Evolutionary conservation across 2,329 filamentous ascomycete genomes (phyloP).

Genomic region (Furcasterigmium sp.): DNA sequence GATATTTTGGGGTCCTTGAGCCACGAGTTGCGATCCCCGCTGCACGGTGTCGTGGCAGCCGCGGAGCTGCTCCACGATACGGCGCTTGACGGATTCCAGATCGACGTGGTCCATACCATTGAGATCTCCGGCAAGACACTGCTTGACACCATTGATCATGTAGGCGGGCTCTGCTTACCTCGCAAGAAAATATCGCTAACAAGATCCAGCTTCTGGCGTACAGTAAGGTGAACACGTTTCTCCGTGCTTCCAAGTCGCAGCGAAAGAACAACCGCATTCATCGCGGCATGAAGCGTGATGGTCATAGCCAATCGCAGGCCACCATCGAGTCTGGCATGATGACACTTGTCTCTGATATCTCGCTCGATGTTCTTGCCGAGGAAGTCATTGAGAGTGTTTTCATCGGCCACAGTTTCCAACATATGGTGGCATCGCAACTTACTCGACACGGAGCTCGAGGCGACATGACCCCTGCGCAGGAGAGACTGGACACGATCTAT

Average conservation of each 20-base stretch:
- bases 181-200: no score
- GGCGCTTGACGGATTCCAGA: constrained; percentile 31
- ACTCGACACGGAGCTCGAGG: constrained; percentile 21
- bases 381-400: constrained; percentile 33
- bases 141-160: constrained; percentile 43
- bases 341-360: constrained; percentile 23
- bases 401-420: constrained; percentile 30
- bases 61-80: constrained; percentile 45
- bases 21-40: constrained; percentile 50
- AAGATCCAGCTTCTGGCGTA: constrained; percentile 33
- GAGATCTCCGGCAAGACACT: constrained; percentile 42
- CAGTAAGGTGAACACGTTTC: constrained; percentile 41
- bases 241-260: constrained; percentile 9
- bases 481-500: constrained; percentile 11
- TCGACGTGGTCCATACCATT: constrained; percentile 39
- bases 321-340: constrained; percentile 17
- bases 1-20: constrained; percentile 53
- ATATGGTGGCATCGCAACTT: constrained; percentile 19
- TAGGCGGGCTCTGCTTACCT: constrained; percentile 11
- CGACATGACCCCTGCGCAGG: constrained; percentile 9
- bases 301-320: constrained; percentile 4
- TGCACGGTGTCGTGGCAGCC: constrained; percentile 51
- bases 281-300: constrained; percentile 4
- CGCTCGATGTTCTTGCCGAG: constrained; percentile 26
- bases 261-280: constrained; percentile 13